Evolutionary conservation across 495 filamentous ascomycete species (phyloP).

Genomic region (Penicillium psychrofluorescens): DNA sequence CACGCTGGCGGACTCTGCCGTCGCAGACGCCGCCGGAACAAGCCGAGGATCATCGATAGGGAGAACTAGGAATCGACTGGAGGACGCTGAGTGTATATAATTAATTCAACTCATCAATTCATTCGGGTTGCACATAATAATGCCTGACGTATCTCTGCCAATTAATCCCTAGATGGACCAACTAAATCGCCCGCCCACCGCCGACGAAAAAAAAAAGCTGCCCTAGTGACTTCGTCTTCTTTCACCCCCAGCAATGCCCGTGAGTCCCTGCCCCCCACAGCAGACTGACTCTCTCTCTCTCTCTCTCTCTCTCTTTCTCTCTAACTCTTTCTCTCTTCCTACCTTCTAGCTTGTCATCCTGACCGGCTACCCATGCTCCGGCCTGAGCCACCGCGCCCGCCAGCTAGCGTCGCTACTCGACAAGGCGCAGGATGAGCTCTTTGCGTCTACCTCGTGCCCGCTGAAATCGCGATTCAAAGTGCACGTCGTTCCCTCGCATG

Average conservation of each 20-base stretch:
- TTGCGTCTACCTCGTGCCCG: conserved; percentile 37
- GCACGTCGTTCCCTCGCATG: conserved; percentile 52
- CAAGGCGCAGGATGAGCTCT: conserved; percentile 41
- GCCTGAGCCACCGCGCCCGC: conserved; percentile 78
- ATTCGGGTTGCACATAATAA: too few species aligned
- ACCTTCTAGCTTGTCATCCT: conserved; percentile 73
- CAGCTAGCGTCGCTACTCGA: conserved; percentile 58
- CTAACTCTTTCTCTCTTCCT: neutral
- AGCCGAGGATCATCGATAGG: too few species aligned
- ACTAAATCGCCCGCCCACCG: too few species aligned
- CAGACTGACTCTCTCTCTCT: neutral
- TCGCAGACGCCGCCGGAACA: too few species aligned
- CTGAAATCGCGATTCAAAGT: conserved; percentile 46
- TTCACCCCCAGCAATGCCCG: conserved; percentile 16
- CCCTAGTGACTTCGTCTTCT: too few species aligned
- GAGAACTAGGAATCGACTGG: too few species aligned
- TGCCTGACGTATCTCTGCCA: too few species aligned
- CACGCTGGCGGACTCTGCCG: too few species aligned
- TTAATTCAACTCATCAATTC: too few species aligned
- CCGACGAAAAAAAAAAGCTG: too few species aligned
- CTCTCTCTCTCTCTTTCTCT: neutral
- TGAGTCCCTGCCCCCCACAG: conserved; percentile 7
- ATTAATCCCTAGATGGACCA: too few species aligned
- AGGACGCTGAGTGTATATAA: too few species aligned
- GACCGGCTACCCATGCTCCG: conserved; percentile 87